phyloP scores from a whole-genome alignment of 345 rosid species.

The Salix udensis region DNA sequence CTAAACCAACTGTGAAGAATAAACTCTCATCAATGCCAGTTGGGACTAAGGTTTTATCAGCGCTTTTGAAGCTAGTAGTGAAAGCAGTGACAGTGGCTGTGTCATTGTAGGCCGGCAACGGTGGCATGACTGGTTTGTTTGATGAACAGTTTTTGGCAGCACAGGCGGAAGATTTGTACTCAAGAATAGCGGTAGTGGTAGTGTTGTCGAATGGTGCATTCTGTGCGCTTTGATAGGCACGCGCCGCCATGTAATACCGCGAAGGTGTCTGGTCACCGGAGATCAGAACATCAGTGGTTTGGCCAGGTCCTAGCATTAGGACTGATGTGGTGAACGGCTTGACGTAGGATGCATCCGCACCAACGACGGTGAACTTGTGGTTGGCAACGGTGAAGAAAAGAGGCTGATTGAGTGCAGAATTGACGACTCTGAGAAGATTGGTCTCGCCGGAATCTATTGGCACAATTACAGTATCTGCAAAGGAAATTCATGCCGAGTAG shows the following conservation, averaged over 20 bases:
- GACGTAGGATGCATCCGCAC: conserved; percentile 26
- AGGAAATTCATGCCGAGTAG: not conserved
- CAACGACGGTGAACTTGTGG: conserved; percentile 28
- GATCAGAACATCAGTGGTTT: conserved; percentile 33
- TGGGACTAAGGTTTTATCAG: conserved; percentile 13
- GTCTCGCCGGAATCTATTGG: conserved; percentile 28
- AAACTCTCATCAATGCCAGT: conserved; percentile 19
- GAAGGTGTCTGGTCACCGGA: conserved; percentile 21
- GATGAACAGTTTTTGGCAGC: conserved; percentile 9
- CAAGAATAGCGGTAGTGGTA: conserved; percentile 28
- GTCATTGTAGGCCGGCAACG: conserved; percentile 22
- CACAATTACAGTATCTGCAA: conserved; percentile 23
- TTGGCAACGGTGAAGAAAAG: conserved; percentile 29
- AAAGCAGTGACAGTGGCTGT: conserved; percentile 26
- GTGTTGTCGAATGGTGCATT: conserved; percentile 29
- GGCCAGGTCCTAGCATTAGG: conserved; percentile 31
- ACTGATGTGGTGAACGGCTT: conserved; percentile 28
- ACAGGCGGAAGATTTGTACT: conserved; percentile 28
- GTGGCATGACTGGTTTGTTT: conserved; percentile 26
- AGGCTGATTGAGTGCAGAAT: conserved; percentile 22
- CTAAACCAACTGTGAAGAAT: conserved; percentile 24
- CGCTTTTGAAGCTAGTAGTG: conserved; percentile 19
- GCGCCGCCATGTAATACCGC: conserved; percentile 23
- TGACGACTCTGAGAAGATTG: conserved; percentile 29
- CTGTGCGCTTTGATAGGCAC: conserved; percentile 24